Conservation (phyloP, 1,284 basidiomycete genomes). For the Apiotrichum mycotoxinovorans region DNA sequence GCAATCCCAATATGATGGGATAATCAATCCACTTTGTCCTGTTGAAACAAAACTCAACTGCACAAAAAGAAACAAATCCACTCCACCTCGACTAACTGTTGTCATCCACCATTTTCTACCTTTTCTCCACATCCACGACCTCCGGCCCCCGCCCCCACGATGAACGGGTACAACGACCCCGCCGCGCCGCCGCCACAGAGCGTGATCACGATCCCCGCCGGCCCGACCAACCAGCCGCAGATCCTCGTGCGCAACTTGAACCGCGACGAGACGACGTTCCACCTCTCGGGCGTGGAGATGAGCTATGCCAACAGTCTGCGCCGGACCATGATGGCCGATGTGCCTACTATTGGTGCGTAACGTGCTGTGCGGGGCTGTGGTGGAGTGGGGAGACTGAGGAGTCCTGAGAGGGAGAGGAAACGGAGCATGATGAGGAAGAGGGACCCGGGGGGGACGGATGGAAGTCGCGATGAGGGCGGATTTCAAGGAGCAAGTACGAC, state of each 20-base stretch:
- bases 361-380: neutral
- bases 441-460: too few species aligned
- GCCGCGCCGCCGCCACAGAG: neutral
- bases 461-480: too few species aligned
- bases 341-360: slow-evolving; percentile 85
- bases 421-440: too few species aligned
- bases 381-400: neutral
- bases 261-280: slow-evolving; percentile 77
- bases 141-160: neutral
- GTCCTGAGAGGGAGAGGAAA: too few species aligned
- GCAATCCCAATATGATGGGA: too few species aligned
- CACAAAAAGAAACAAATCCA: too few species aligned
- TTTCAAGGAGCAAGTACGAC: too few species aligned
- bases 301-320: slow-evolving; percentile 88
- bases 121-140: too few species aligned
- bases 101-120: too few species aligned
- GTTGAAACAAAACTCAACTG: too few species aligned
- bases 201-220: slow-evolving; percentile 26
- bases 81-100: too few species aligned
- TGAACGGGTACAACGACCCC: slow-evolving; percentile 8
- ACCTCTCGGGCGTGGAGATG: slow-evolving; percentile 87
- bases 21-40: too few species aligned
- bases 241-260: slow-evolving; percentile 54
- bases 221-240: slow-evolving; percentile 42
- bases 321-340: slow-evolving; percentile 89